These are phyloP conservation scores for Spinellus fusiger DNA, from an alignment of 192 early-diverging fungal genomes.

Conservation along the genomic window DNA sequence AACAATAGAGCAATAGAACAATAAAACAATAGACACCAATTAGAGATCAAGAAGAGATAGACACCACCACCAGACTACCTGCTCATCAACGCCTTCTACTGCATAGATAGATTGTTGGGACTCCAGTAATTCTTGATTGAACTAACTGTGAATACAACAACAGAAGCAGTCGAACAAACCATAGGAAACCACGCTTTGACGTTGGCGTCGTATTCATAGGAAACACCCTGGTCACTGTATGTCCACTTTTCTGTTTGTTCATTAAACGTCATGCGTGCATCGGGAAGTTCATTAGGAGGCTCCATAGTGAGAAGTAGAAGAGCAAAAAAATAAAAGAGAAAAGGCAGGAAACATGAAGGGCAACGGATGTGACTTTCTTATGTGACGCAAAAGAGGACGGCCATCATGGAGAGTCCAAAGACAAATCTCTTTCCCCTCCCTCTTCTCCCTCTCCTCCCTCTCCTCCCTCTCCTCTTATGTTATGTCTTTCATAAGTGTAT, in stretches of 20 bases:
- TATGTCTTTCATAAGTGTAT: neutral
- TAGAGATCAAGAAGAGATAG: no score
- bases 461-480: neutral
- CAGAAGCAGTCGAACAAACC: no score
- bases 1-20: neutral
- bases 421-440: neutral
- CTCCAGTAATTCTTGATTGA: constrained; percentile 52
- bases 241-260: constrained; percentile 75
- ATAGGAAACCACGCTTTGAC: constrained; percentile 88
- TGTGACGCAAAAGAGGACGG: neutral
- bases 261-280: constrained; percentile 53
- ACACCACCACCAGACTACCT: constrained; percentile 30
- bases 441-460: neutral
- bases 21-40: neutral
- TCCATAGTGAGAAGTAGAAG: neutral
- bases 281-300: constrained; percentile 39
- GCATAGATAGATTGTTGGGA: constrained; percentile 65
- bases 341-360: neutral
- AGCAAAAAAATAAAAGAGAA: neutral
- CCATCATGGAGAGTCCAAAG: neutral
- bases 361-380: neutral
- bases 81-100: constrained; percentile 51
- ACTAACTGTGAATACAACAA: no score
- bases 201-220: constrained; percentile 80
- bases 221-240: constrained; percentile 70